Conservation (phyloP, 2,329 filamentous ascomycete genomes). For the Tolypocladium nubicola region DNA sequence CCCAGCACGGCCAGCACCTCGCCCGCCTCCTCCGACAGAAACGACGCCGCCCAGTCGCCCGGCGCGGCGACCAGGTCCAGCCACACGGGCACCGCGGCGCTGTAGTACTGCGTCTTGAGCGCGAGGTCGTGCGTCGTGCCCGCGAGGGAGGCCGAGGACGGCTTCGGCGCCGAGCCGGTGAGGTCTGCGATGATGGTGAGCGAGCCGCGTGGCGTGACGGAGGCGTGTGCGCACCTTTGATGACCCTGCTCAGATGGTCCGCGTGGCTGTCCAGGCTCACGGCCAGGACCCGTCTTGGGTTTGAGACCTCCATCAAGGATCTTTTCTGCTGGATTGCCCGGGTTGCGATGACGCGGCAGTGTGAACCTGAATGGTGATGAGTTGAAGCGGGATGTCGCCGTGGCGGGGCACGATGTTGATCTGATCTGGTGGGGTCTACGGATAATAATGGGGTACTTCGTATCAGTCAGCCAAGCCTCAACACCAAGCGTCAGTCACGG, state of each 20-base stretch:
- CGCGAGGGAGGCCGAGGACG: conserved; percentile 34
- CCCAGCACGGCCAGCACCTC: conserved; percentile 53
- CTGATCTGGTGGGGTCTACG: not conserved
- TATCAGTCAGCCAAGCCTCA: not conserved
- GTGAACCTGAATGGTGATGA: not conserved
- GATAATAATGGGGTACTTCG: too few relatives aligned
- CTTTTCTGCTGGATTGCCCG: not conserved
- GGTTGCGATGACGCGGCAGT: not conserved
- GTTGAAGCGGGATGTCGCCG: not conserved
- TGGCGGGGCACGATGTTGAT: not conserved
- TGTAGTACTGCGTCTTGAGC: conserved; percentile 52
- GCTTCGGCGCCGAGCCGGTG: conserved; percentile 33
- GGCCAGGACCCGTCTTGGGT: conserved; percentile 47
- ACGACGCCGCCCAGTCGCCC: conserved; percentile 45
- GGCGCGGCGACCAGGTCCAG: conserved; percentile 48
- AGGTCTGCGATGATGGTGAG: conserved; percentile 29
- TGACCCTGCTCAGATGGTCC: conserved; percentile 34
- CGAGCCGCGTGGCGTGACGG: not conserved
- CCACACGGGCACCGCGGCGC: conserved; percentile 51
- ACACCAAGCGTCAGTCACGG: not conserved
- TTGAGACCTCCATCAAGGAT: conserved; percentile 25
- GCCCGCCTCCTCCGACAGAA: conserved; percentile 48
- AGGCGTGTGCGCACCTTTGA: conserved; percentile 35
- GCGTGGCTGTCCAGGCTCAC: conserved; percentile 38
- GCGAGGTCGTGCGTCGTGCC: conserved; percentile 47